Conservation (phyloP, 129 eudicot species). For the Silybum marianum region DNA sequence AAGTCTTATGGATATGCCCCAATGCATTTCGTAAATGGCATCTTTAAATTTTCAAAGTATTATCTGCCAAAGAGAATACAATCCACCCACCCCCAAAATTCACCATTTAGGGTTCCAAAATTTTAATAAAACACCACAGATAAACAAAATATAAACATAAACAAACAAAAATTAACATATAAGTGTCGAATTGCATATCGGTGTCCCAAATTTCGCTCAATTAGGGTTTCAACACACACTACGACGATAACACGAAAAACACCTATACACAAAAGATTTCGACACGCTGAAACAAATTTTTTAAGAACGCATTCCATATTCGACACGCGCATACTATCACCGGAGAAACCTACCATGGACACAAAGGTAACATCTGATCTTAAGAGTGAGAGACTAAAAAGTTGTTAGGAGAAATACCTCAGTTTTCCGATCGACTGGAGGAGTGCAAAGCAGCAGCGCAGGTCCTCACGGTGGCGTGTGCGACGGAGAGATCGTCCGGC, state of each 20-base stretch:
- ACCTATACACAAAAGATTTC: background rate
- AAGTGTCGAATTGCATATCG: background rate
- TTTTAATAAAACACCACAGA: background rate
- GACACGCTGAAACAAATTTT: background rate
- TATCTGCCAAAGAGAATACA: background rate
- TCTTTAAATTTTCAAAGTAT: background rate
- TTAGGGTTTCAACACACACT: slow-evolving; percentile 14
- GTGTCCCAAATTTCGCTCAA: background rate
- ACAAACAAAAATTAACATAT: background rate
- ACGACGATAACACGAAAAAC: background rate
- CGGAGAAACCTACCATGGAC: background rate
- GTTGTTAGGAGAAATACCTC: slow-evolving; percentile 6
- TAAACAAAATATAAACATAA: background rate
- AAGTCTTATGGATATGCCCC: background rate
- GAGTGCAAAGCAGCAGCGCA: background rate
- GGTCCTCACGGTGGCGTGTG: background rate
- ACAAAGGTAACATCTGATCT: background rate
- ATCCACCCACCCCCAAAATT: background rate
- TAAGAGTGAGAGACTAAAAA: background rate
- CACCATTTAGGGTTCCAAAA: slow-evolving; percentile 18
- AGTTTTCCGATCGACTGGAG: background rate
- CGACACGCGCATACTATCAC: background rate
- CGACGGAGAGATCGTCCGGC: slow-evolving; percentile 3
- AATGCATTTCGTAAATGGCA: background rate
- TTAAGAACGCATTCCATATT: background rate